Conservation (phyloP, 768 basidiomycete species). For the Mycena floridula region DNA sequence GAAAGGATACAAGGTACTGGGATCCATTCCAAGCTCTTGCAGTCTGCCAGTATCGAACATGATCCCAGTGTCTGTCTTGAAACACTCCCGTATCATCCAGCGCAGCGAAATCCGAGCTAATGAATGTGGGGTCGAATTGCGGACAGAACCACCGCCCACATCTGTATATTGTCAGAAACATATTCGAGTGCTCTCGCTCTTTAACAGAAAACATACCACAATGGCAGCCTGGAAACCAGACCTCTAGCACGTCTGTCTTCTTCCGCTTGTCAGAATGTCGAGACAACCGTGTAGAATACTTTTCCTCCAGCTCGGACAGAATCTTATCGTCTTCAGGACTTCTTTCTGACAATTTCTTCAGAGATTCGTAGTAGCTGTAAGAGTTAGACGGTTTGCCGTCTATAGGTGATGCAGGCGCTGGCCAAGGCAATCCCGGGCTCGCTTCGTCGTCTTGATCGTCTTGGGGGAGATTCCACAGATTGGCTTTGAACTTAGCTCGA, state of each 20-base stretch:
- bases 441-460: too few relatives aligned
- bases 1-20: conserved; percentile 33
- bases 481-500: conserved; percentile 33
- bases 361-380: too few relatives aligned
- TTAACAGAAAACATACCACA: conserved; percentile 38
- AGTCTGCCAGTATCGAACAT: conserved; percentile 47
- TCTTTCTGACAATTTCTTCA: neutral
- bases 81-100: conserved; percentile 72
- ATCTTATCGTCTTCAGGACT: neutral
- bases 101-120: conserved; percentile 68
- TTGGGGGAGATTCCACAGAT: conserved; percentile 12
- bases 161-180: conserved; percentile 31
- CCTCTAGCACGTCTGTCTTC: conserved; percentile 63
- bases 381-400: too few relatives aligned
- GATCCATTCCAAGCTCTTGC: conserved; percentile 39
- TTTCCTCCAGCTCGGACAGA: neutral
- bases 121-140: conserved; percentile 48
- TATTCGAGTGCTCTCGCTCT: neutral
- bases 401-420: too few relatives aligned
- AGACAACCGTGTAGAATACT: neutral
- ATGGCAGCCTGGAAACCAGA: conserved; percentile 78
- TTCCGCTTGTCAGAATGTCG: conserved; percentile 13
- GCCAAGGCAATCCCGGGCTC: neutral
- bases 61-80: conserved; percentile 50
- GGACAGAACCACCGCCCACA: conserved; percentile 67